Evolutionary conservation across 2,329 filamentous ascomycete genomes (phyloP), one percentile per base, ranked within the genome.

Genomic region (Trichoderma afroharzianum): DNA sequence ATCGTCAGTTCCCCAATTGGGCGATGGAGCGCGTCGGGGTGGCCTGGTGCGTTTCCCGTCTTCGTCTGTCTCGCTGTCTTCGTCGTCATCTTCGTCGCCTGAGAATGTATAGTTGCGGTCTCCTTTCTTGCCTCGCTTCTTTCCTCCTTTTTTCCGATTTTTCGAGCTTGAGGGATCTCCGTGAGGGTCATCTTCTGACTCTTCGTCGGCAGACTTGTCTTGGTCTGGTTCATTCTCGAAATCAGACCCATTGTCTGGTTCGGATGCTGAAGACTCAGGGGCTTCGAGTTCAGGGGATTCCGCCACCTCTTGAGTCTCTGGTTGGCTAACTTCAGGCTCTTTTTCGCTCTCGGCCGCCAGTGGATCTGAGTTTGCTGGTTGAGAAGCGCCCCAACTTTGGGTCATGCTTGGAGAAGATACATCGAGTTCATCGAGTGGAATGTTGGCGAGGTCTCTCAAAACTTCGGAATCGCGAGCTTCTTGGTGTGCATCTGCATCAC

Each of bases 1-100:
- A 21, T 76, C 73, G 2, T 64, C 59, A 30, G 6, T 2, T 30
- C 28, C 28, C 78, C 78, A 80, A 70, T 80, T 74, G 1, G 77
- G 77, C 9, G 78, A 80, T 18, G 26, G 53, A 8, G 67, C 69
- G 24, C 73, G 72, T 30, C 76, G 74, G 14, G 70, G 63, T 3
- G 12, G 50, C 7, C 9, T 63, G 43, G 21, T 11, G 15, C 47
- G 21, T 6, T 63, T 18, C 24, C 62, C 64, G 0, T 74, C 64
- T 7, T 73, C 74, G 11, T 71, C 71, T 12, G 57, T 72, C 11
- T 71, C 71, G 26, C 58, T 63, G 2, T 72, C 70, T 8, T 63
- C 64, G 8, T 47, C 62, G 28, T 69, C 67, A 36, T 70, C 71
- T 30, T 47, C 57, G 5, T 71, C 68, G 14, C n/a, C 28, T 28